These are phyloP conservation scores for Solanum etuberosum DNA, from an alignment of 257 asterid genomes.

Conservation along the genomic window DNA sequence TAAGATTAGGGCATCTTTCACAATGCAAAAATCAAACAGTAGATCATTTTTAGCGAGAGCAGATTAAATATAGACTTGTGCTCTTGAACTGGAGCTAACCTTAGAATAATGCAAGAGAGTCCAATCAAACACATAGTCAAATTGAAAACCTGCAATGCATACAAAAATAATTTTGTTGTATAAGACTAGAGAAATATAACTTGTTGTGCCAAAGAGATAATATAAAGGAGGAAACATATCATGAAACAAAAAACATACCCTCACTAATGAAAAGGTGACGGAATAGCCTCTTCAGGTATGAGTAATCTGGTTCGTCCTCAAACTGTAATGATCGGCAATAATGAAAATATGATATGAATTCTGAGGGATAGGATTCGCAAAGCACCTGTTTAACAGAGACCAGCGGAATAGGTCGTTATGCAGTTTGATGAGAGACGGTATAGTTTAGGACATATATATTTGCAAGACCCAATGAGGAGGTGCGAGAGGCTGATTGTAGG, in stretches of 20 bases:
- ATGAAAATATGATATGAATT: conserved; percentile 77
- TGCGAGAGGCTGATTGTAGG: too few relatives aligned
- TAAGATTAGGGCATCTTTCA: neutral
- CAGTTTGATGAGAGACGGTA: neutral
- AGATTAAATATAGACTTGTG: conserved; percentile 19
- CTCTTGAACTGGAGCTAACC: conserved; percentile 61
- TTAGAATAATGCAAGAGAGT: conserved; percentile 63
- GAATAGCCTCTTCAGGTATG: conserved; percentile 75
- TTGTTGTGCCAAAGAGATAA: neutral
- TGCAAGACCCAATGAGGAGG: neutral
- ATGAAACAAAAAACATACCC: conserved; percentile 23
- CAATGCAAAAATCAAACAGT: neutral
- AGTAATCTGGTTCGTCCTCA: conserved; percentile 81
- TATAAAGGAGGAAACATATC: neutral
- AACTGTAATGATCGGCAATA: conserved; percentile 86
- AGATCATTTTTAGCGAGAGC: neutral
- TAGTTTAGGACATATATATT: neutral
- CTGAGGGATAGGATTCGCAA: conserved; percentile 80
- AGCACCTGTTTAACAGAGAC: conserved; percentile 45
- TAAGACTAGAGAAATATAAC: neutral
- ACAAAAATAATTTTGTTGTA: neutral
- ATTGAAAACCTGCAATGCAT: conserved; percentile 53
- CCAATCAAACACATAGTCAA: conserved; percentile 90
- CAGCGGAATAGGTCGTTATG: neutral
- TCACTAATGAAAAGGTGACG: conserved; percentile 69